Conservation (phyloP, 2,329 filamentous ascomycete species). For the Colletotrichum costaricense region DNA sequence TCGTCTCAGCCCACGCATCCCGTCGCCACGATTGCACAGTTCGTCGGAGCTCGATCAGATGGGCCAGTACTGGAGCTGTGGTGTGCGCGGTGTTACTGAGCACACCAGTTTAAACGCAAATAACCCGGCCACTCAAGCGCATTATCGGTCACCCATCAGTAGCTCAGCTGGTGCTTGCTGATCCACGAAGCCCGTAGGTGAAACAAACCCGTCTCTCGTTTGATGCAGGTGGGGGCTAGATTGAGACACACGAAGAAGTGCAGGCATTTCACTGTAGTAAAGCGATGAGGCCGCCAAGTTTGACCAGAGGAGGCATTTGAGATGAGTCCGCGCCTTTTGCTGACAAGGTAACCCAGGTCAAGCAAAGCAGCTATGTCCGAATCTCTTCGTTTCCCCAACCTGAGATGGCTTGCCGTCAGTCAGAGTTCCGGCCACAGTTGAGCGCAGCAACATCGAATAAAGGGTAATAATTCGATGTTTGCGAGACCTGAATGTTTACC, state of each 20-base stretch:
- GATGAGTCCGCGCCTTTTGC: not conserved
- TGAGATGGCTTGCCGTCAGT: not conserved
- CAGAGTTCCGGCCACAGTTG: not conserved
- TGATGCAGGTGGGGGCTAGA: conserved; percentile 17
- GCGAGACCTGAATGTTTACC: not conserved
- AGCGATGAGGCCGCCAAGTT: not conserved
- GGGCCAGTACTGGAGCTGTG: not conserved
- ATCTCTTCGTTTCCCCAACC: not conserved
- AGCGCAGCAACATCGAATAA: conserved; percentile 1
- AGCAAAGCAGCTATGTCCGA: not conserved
- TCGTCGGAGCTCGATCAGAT: conserved; percentile 7
- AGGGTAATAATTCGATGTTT: not conserved
- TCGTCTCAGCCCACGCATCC: conserved; percentile 1
- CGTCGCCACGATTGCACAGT: conserved; percentile 19
- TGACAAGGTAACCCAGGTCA: conserved; percentile 12
- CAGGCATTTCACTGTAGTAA: conserved; percentile 13
- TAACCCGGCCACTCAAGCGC: not conserved
- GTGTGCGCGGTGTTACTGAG: not conserved
- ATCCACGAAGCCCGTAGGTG: conserved; percentile 22
- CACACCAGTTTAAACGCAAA: not conserved
- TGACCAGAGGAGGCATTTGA: not conserved
- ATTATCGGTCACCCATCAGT: conserved; percentile 9
- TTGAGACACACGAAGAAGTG: conserved; percentile 12
- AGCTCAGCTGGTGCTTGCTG: conserved; percentile 9
- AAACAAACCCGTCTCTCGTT: conserved; percentile 21